A percentile compares a stretch with the other conserved stretches of the same genome.
These are phyloP conservation scores for Coemansia sp. DNA, from an alignment of 192 early-diverging fungal species.

Conservation along the genomic window DNA sequence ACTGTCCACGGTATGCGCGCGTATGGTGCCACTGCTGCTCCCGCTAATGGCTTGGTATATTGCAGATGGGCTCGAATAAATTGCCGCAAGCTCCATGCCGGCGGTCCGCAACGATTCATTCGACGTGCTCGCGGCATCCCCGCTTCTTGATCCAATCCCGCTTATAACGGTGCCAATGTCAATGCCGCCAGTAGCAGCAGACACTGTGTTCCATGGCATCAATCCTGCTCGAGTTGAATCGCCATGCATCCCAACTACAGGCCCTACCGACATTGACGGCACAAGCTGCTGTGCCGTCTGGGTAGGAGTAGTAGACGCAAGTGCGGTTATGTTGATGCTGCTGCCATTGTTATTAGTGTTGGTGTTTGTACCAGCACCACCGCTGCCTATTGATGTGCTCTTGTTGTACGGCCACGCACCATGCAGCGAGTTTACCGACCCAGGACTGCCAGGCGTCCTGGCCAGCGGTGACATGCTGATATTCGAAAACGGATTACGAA, in stretches of 20 bases:
- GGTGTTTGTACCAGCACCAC: background rate
- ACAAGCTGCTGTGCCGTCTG: background rate
- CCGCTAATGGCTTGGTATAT: slow-evolving; percentile 42
- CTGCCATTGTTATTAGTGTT: background rate
- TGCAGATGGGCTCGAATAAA: slow-evolving; percentile 39
- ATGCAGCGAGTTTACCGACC: slow-evolving; percentile 23
- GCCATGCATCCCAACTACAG: background rate
- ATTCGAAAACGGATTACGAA: background rate
- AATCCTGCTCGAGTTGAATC: background rate
- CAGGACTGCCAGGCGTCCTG: slow-evolving; percentile 32
- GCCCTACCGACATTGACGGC: background rate
- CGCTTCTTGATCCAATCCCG: background rate
- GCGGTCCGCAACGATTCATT: slow-evolving; percentile 13
- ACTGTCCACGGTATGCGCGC: background rate
- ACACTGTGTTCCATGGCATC: background rate
- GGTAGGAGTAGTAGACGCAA: background rate
- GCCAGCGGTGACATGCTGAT: slow-evolving; percentile 13
- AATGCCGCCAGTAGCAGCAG: background rate
- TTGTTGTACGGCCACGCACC: slow-evolving; percentile 55
- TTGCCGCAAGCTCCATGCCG: slow-evolving; percentile 38
- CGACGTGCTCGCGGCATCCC: slow-evolving; percentile 4
- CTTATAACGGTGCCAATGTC: slow-evolving; percentile 3
- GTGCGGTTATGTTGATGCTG: background rate
- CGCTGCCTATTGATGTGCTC: background rate
- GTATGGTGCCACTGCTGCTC: slow-evolving; percentile 8